Conservation (phyloP, 352 stramenopile species). For the Phytopythium vexans region DNA sequence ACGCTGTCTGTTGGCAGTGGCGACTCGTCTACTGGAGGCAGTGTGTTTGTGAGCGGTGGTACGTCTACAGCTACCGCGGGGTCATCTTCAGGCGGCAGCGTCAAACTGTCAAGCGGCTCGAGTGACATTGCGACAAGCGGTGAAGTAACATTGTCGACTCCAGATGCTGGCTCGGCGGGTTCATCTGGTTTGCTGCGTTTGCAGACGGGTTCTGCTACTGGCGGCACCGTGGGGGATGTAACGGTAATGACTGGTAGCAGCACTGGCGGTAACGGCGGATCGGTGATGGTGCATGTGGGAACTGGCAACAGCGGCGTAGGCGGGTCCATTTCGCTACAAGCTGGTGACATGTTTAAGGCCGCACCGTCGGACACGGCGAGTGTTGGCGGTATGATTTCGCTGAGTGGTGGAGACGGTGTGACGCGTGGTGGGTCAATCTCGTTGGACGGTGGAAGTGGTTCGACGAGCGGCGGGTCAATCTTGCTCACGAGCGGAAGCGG, state of each 20-base stretch:
- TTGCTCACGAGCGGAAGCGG: constrained; percentile 4
- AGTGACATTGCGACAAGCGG: too few species aligned
- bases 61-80: constrained; percentile 9
- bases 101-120: too few species aligned
- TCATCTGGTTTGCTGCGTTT: constrained; percentile 14
- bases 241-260: constrained; percentile 11
- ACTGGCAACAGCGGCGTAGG: constrained; percentile 3
- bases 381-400: background rate
- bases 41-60: constrained; percentile 8
- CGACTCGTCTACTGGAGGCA: constrained; percentile 5
- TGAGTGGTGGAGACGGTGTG: too few species aligned
- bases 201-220: constrained; percentile 6
- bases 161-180: constrained; percentile 12
- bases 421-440: too few species aligned
- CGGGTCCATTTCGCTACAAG: constrained; percentile 14
- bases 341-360: constrained; percentile 8
- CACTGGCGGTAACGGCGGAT: constrained; percentile 17
- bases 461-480: constrained; percentile 2
- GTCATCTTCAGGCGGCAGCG: too few species aligned
- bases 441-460: constrained; percentile 4
- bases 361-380: constrained; percentile 5
- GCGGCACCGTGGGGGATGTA: constrained; percentile 10
- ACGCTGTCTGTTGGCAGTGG: constrained; percentile 15
- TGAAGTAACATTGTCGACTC: constrained; percentile 9
- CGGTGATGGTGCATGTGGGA: constrained; percentile 16